Conservation (phyloP, 768 basidiomycete species). For the Hygrocybe punicea region DNA sequence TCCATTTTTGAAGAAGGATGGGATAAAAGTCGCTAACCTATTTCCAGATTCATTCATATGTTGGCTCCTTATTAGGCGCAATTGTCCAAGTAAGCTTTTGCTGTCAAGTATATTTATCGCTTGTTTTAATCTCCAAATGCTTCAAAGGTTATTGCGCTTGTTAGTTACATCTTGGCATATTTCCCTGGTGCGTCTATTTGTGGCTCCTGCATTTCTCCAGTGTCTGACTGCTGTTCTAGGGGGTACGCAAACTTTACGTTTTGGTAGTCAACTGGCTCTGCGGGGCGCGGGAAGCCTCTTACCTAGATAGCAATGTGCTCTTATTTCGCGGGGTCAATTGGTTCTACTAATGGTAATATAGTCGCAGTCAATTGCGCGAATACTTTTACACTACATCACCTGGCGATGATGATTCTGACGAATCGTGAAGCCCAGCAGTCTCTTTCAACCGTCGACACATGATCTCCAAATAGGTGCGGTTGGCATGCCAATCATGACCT, state of each 20-base stretch:
- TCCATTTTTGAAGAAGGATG: not conserved
- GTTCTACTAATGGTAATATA: not conserved
- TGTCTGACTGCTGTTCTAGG: constrained; percentile 22
- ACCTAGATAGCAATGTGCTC: constrained; percentile 52
- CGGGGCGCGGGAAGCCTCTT: constrained; percentile 78
- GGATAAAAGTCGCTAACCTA: not conserved
- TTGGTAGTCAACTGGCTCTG: constrained; percentile 76
- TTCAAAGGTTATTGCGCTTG: constrained; percentile 68
- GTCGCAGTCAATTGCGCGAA: not conserved
- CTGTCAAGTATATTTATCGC: not conserved
- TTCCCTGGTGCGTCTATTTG: constrained; percentile 58
- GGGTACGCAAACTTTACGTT: constrained; percentile 72
- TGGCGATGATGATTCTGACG: not conserved
- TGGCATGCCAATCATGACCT: constrained; percentile 56
- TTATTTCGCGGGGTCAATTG: not conserved
- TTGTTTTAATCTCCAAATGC: not conserved
- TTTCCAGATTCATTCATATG: constrained; percentile 69
- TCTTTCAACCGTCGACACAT: constrained; percentile 72
- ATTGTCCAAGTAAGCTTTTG: constrained; percentile 61
- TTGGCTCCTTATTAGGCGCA: constrained; percentile 82
- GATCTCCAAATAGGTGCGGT: constrained; percentile 69
- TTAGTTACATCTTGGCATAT: constrained; percentile 89
- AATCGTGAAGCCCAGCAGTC: constrained; percentile 49
- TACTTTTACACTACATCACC: not conserved
- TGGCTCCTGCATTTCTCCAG: not conserved